Evolutionary conservation across 495 filamentous ascomycete genomes (phyloP).

Genomic region (Tuber indicum): DNA sequence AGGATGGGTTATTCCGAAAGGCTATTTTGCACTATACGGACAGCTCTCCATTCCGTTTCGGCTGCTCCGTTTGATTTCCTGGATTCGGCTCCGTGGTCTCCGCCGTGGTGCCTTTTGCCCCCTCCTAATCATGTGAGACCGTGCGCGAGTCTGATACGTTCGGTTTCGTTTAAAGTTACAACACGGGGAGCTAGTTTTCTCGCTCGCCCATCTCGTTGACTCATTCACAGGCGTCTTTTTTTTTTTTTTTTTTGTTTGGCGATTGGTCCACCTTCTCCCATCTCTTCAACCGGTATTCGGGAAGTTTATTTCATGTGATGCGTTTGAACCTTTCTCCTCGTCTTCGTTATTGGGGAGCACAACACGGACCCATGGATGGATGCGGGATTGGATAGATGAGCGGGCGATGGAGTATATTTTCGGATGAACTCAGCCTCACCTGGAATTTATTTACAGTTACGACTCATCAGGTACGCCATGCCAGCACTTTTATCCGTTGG

Average conservation of each 20-base stretch:
- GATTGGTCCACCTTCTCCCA: background rate
- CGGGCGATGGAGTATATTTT: background rate
- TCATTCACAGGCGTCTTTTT: background rate
- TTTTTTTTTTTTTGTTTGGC: background rate
- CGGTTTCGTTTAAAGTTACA: background rate
- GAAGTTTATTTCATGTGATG: background rate
- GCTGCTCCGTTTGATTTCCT: background rate
- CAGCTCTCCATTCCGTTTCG: background rate
- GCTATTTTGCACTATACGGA: background rate
- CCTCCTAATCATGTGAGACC: background rate
- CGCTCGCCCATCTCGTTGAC: background rate
- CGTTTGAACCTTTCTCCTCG: background rate
- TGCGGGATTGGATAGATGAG: background rate
- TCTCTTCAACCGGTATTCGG: background rate
- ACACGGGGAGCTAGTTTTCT: background rate
- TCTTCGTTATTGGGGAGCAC: background rate
- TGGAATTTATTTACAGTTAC: background rate
- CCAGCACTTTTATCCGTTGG: background rate
- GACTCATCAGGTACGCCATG: constrained; percentile 1
- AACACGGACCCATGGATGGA: background rate
- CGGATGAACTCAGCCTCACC: constrained; percentile 4
- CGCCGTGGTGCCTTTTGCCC: background rate
- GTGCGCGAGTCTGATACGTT: background rate
- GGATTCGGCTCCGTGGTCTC: background rate
- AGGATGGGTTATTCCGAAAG: background rate